These are phyloP conservation scores for Rickenella mellea DNA, from an alignment of 768 basidiomycete species.

Conservation along the genomic window DNA sequence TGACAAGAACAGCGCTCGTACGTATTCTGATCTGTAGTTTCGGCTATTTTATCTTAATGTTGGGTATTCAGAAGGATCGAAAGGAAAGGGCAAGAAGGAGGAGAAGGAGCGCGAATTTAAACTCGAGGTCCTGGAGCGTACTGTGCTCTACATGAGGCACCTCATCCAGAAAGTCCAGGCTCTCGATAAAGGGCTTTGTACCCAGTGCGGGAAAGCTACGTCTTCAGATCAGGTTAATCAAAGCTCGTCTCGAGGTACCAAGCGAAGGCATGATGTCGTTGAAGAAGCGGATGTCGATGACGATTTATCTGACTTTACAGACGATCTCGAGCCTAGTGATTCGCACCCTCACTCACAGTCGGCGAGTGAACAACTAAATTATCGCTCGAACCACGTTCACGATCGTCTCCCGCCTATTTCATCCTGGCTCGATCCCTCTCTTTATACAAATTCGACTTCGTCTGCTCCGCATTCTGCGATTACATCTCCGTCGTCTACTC, in stretches of 20 bases:
- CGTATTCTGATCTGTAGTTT: background rate
- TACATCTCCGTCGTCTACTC: background rate
- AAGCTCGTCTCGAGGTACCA: background rate
- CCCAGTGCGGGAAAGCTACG: background rate
- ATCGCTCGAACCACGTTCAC: background rate
- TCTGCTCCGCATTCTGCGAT: background rate
- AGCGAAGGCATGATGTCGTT: background rate
- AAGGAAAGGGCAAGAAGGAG: conserved; percentile 34
- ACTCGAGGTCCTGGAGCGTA: conserved; percentile 79
- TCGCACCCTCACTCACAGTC: background rate
- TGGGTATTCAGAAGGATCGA: conserved; percentile 5
- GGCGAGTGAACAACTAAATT: too few species aligned
- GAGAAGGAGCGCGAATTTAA: conserved; percentile 84
- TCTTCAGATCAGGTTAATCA: background rate
- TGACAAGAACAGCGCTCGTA: conserved; percentile 17
- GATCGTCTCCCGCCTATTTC: conserved; percentile 8
- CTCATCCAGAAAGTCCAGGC: conserved; percentile 44
- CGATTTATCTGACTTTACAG: conserved; percentile 1
- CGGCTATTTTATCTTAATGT: background rate
- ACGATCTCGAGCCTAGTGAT: conserved; percentile 4
- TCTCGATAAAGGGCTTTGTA: conserved; percentile 22
- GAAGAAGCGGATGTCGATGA: conserved; percentile 12
- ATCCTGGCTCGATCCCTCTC: background rate
- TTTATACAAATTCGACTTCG: background rate
- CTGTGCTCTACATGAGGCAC: conserved; percentile 70